Percentiles rank a stretch among this genome's conserved stretches.
Conservation (phyloP, 176 grass and related monocot genomes). For the Urochloa ruziziensis region DNA sequence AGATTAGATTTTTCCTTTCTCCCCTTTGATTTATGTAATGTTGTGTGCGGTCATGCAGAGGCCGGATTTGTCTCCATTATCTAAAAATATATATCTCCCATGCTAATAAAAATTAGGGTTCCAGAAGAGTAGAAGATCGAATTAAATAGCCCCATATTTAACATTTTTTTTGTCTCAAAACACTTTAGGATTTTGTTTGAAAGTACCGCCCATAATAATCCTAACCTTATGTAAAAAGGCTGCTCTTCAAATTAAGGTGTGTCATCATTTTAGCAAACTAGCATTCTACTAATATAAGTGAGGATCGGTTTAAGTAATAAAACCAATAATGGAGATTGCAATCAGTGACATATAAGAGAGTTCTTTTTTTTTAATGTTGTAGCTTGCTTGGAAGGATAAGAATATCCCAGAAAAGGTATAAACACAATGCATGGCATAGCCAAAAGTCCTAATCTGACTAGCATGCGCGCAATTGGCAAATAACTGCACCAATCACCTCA, state of each 20-base stretch:
- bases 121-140: background rate
- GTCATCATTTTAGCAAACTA: background rate
- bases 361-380: background rate
- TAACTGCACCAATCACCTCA: background rate
- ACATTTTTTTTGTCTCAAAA: background rate
- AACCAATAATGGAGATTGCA: background rate
- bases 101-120: background rate
- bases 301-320: background rate
- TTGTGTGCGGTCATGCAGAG: too few relatives aligned
- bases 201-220: background rate
- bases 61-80: too few relatives aligned
- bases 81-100: background rate
- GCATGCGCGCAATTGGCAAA: background rate
- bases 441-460: background rate
- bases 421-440: background rate
- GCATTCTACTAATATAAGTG: background rate
- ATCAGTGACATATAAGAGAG: background rate
- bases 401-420: background rate
- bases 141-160: background rate
- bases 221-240: background rate
- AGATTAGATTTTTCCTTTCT: too few relatives aligned
- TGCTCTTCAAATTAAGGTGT: background rate
- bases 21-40: too few relatives aligned
- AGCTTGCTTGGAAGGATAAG: background rate
- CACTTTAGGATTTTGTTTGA: constrained; percentile 4